Conservation (phyloP, 2,329 filamentous ascomycete genomes). For the Fusarium marasasianum region DNA sequence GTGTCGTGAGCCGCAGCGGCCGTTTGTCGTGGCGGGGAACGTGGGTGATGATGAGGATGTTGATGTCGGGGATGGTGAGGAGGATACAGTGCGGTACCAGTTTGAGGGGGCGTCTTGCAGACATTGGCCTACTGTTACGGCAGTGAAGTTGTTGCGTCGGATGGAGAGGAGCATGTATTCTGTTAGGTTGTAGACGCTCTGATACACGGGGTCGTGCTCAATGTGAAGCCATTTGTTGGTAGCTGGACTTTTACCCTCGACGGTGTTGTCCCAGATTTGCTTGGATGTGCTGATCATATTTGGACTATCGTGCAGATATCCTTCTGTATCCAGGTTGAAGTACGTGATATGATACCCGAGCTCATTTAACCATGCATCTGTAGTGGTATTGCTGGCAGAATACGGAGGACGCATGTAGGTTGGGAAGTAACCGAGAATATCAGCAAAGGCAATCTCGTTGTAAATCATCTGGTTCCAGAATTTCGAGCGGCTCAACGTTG, state of each 20-base stretch:
- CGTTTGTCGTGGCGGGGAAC: slow-evolving; percentile 35
- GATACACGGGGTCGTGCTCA: slow-evolving; percentile 60
- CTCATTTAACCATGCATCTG: slow-evolving; percentile 51
- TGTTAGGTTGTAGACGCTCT: slow-evolving; percentile 55
- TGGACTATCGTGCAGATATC: slow-evolving; percentile 63
- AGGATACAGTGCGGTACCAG: slow-evolving; percentile 58
- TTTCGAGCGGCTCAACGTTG: slow-evolving; percentile 45
- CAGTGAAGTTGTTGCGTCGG: slow-evolving; percentile 50
- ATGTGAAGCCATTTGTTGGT: slow-evolving; percentile 59
- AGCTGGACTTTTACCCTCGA: slow-evolving; percentile 46
- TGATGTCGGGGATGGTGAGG: neutral
- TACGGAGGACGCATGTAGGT: slow-evolving; percentile 58
- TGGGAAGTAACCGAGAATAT: slow-evolving; percentile 53
- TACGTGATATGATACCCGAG: slow-evolving; percentile 68
- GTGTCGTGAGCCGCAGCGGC: slow-evolving; percentile 38
- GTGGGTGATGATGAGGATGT: slow-evolving; percentile 15
- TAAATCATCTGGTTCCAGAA: slow-evolving; percentile 54
- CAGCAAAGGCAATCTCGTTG: slow-evolving; percentile 55
- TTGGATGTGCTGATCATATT: slow-evolving; percentile 59
- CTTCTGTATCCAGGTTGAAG: slow-evolving; percentile 69
- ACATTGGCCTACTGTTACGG: slow-evolving; percentile 62
- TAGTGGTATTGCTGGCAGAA: slow-evolving; percentile 54
- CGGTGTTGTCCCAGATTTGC: slow-evolving; percentile 48
- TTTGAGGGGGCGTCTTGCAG: slow-evolving; percentile 60
- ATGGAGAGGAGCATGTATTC: slow-evolving; percentile 55